A percentile compares a stretch with the other conserved stretches of the same genome.
Evolutionary conservation across 2,329 filamentous ascomycete species (phyloP).

Genomic region (Alternaria consortialis): DNA sequence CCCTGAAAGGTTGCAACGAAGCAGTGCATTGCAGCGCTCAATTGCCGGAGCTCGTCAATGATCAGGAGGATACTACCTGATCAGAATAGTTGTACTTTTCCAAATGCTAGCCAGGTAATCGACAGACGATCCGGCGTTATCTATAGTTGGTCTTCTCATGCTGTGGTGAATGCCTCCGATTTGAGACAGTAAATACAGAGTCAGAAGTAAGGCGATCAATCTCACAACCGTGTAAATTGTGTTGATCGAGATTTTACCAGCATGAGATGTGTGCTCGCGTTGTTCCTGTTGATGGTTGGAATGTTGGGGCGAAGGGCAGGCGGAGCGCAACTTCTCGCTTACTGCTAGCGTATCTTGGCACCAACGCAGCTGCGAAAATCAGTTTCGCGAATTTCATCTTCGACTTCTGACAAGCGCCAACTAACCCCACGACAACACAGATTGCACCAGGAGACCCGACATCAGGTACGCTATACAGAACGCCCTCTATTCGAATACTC

Average conservation of each 20-base stretch:
- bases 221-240: too few species aligned
- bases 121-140: too few species aligned
- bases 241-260: too few species aligned
- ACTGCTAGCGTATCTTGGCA: constrained; percentile 19
- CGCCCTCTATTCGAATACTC: constrained; percentile 15
- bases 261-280: background rate
- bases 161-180: background rate
- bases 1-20: background rate
- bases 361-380: constrained; percentile 20
- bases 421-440: constrained; percentile 47
- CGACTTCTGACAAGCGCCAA: constrained; percentile 36
- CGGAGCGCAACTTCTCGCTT: constrained; percentile 13
- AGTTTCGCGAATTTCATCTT: constrained; percentile 26
- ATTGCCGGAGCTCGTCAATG: background rate
- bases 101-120: too few species aligned
- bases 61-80: background rate
- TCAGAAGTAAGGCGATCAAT: too few species aligned
- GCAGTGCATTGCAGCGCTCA: background rate
- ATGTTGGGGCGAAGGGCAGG: background rate
- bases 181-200: too few species aligned
- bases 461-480: constrained; percentile 41
- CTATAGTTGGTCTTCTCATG: too few species aligned
- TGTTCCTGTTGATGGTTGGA: background rate
- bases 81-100: background rate
- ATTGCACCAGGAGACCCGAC: constrained; percentile 50